Evolutionary conservation across 106 monocot species (phyloP), one percentile per base, ranked within the genome.

Genomic region (Allium cepa): DNA sequence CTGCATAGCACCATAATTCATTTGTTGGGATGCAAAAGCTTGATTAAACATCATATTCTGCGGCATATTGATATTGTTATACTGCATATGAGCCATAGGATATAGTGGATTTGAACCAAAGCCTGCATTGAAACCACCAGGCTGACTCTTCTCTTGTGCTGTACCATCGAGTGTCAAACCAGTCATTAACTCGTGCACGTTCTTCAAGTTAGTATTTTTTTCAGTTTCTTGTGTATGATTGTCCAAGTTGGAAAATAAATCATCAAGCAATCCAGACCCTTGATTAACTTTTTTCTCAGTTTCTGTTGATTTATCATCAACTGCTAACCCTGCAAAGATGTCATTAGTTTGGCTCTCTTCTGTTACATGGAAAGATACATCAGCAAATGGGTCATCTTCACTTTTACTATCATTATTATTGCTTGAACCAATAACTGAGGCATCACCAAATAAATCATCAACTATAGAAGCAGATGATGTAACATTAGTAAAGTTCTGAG

Each of bases 361-460:
- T 11, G 79, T 61, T 15, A 63, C 60, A 66, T 92, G 88, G 76
- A 97, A 97, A 49, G 87, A 97, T 48, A 97, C 97, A 71, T 90
- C 92, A n/a, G 92, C 86, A 81, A 97, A 97, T 58, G 97, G 92
- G 75, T 97, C 97, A 62, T 72, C 71, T 50, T 70, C 78, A 61
- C 69, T 80, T 52, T 65, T 67, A 61, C 66, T 70, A 46, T 52
- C 68, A 57, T 47, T 50, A 62, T 69, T 79, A 63, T 18, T 75
- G 3, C 36, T 36, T 46, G 47, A 22, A 49, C 64, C 78, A 49
- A 72, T 47, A 53, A 69, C 45, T 66, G 76, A 58, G 50, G 63
- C 77, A 77, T 61, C 53, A 9, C 77, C 89, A 59, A 92, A 87
- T 10, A 92, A 75, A 77, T 92, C 88, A 80, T 92, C 92, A 52